Evolutionary conservation across 441 rosid species (phyloP).

Genomic region (Croton setiger): DNA sequence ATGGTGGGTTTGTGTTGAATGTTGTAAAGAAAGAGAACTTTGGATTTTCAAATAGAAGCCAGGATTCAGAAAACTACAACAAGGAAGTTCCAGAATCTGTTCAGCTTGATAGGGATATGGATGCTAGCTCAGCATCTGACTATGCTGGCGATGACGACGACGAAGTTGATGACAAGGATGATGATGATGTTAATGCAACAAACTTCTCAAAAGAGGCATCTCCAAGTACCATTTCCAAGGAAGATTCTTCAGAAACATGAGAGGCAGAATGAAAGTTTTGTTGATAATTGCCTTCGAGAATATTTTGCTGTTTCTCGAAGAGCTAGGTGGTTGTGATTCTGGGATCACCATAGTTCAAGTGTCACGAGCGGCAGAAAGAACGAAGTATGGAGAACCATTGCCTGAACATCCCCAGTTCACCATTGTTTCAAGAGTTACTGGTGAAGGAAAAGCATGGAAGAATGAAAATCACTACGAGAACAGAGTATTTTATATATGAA

Average conservation of each 20-base stretch:
- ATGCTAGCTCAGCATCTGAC: constrained; percentile 69
- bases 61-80: constrained; percentile 31
- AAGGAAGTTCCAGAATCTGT: constrained; percentile 57
- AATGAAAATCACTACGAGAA: not conserved
- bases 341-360: not conserved
- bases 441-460: not conserved
- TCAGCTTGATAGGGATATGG: constrained; percentile 65
- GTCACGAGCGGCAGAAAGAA: not conserved
- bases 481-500: not conserved
- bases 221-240: not conserved
- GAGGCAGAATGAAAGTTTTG: constrained; percentile 7
- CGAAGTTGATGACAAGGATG: not conserved
- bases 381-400: not conserved
- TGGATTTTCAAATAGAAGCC: constrained; percentile 28
- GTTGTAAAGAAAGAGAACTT: constrained; percentile 59
- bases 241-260: constrained; percentile 12
- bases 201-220: constrained; percentile 12
- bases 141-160: constrained; percentile 34
- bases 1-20: constrained; percentile 83
- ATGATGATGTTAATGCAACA: not conserved
- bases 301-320: not conserved
- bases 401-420: not conserved
- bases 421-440: not conserved
- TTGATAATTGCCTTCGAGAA: constrained; percentile 12
- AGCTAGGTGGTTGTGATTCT: not conserved